These are phyloP conservation scores for Tephrocybe rancida DNA, from an alignment of 768 basidiomycete genomes.

Conservation along the genomic window DNA sequence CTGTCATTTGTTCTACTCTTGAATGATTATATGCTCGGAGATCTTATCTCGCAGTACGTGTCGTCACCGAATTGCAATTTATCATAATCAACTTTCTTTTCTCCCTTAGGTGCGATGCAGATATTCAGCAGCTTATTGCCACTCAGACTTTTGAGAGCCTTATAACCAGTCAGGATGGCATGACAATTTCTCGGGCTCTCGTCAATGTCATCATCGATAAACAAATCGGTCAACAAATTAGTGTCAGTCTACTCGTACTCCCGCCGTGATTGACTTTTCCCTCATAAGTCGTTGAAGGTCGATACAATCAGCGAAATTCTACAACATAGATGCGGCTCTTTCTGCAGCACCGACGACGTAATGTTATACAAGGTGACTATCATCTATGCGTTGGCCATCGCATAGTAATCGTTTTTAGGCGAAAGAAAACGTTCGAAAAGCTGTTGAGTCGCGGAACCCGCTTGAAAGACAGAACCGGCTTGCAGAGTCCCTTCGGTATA, in stretches of 20 bases:
- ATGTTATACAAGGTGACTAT: conserved; percentile 86
- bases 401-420: conserved; percentile 53
- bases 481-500: conserved; percentile 84
- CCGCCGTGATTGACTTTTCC: conserved; percentile 4
- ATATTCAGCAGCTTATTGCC: conserved; percentile 68
- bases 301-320: conserved; percentile 96
- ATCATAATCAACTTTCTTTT: conserved; percentile 1
- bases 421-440: conserved; percentile 90
- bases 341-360: conserved; percentile 98
- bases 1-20: conserved; percentile 91
- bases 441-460: conserved; percentile 77
- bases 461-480: conserved; percentile 79
- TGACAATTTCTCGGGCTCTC: conserved; percentile 84
- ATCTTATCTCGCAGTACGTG: conserved; percentile 79
- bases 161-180: conserved; percentile 82
- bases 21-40: conserved; percentile 87
- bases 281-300: conserved; percentile 55
- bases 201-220: conserved; percentile 98
- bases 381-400: neutral
- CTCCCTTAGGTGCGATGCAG: conserved; percentile 67
- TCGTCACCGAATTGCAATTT: neutral
- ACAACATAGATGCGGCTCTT: conserved; percentile 93
- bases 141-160: conserved; percentile 84
- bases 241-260: conserved; percentile 51
- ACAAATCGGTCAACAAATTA: conserved; percentile 96